These are phyloP conservation scores for Hepatocystis sp. DNA, from an alignment of 169 alveolate genomes.

Conservation along the genomic window DNA sequence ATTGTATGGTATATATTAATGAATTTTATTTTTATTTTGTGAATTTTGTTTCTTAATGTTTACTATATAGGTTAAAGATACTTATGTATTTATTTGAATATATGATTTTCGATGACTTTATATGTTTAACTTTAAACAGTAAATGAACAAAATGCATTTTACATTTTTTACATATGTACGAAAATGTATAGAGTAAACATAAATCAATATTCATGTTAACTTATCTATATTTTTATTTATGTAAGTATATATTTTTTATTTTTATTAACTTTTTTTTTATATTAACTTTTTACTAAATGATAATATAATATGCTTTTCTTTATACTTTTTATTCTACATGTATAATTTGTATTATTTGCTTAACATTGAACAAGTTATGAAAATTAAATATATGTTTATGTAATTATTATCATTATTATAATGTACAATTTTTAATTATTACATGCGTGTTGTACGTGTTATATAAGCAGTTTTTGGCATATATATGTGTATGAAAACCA, in stretches of 20 bases:
- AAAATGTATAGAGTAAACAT: not conserved
- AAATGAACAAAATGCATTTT: slow-evolving; percentile 22
- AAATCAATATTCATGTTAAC: not conserved
- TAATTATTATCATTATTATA: too few species aligned
- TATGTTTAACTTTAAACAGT: not conserved
- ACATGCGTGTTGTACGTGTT: too few species aligned
- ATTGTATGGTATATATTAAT: slow-evolving; percentile 30
- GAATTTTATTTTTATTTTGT: not conserved
- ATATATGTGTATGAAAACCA: too few species aligned
- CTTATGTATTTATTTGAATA: not conserved
- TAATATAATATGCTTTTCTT: too few species aligned
- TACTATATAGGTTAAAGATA: not conserved
- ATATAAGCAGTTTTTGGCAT: too few species aligned
- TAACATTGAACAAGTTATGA: too few species aligned
- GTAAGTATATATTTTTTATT: not conserved
- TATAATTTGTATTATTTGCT: too few species aligned
- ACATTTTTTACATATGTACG: slow-evolving; percentile 3
- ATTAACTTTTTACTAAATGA: not conserved
- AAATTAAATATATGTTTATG: too few species aligned
- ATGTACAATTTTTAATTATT: too few species aligned
- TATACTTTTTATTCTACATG: too few species aligned
- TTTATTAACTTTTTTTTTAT: not conserved
- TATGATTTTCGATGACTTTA: slow-evolving; percentile 1
- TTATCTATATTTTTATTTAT: not conserved
- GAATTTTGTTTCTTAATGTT: slow-evolving; percentile 1